A percentile compares a stretch with the other conserved stretches of the same genome.
Evolutionary conservation across 768 basidiomycete genomes (phyloP).

Genomic region (Tephrocybe sp.): DNA sequence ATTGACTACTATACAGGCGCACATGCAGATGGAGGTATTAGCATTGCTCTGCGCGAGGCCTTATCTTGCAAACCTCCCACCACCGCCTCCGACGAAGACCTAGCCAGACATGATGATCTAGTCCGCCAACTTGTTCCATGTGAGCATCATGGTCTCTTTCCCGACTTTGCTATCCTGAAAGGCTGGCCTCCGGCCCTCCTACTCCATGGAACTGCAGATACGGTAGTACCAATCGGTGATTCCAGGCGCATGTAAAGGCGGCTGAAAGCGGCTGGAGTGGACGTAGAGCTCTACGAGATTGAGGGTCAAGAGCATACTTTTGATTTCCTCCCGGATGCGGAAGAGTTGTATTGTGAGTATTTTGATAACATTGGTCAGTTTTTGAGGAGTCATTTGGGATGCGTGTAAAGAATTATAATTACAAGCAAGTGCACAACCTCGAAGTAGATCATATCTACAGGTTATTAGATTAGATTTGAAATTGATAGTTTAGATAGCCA

Average conservation of each 20-base stretch:
- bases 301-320: conserved; percentile 50
- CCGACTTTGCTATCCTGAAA: conserved; percentile 34
- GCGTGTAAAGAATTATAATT: too few relatives aligned
- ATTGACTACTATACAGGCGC: conserved; percentile 42
- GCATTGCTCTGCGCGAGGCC: conserved; percentile 32
- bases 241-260: conserved; percentile 31
- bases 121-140: conserved; percentile 22
- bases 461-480: too few relatives aligned
- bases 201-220: conserved; percentile 46
- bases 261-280: conserved; percentile 29
- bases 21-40: conserved; percentile 43
- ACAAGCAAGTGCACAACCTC: too few relatives aligned
- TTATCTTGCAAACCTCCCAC: conserved; percentile 6
- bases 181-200: conserved; percentile 46
- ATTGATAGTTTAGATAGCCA: too few relatives aligned
- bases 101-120: background rate
- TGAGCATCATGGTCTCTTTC: conserved; percentile 36
- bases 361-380: conserved; percentile 37
- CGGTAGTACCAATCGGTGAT: conserved; percentile 40
- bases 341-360: conserved; percentile 31
- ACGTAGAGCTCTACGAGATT: conserved; percentile 20
- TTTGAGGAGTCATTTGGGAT: conserved; percentile 20
- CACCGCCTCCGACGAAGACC: conserved; percentile 1
- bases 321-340: conserved; percentile 46
- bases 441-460: too few relatives aligned